Evolutionary conservation across 805 yeast species (phyloP).

Genomic region (Candida odintsovae): DNA sequence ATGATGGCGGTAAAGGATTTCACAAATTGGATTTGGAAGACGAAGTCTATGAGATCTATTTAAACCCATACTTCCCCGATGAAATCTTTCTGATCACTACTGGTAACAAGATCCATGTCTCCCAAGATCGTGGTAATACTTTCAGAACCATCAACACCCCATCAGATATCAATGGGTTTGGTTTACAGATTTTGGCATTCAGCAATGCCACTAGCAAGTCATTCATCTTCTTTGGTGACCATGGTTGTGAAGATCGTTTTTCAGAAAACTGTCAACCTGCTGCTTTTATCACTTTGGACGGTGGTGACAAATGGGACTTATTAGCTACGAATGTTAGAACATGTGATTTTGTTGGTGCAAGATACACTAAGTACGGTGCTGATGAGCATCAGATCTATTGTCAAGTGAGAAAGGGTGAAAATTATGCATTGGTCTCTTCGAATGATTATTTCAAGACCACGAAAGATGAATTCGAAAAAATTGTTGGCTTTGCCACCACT

Average conservation of each 20-base stretch:
- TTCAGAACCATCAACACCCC: slow-evolving; percentile 34
- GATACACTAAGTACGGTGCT: slow-evolving; percentile 33
- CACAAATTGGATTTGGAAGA: slow-evolving; percentile 19
- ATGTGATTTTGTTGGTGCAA: slow-evolving; percentile 62
- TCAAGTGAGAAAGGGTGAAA: slow-evolving; percentile 34
- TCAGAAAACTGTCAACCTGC: slow-evolving; percentile 40
- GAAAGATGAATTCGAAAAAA: slow-evolving; percentile 43
- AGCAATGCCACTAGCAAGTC: slow-evolving; percentile 44
- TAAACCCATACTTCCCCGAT: slow-evolving; percentile 55
- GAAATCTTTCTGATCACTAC: slow-evolving; percentile 25
- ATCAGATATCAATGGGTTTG: slow-evolving; percentile 40
- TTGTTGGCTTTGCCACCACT: slow-evolving; percentile 70
- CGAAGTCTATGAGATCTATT: slow-evolving; percentile 41
- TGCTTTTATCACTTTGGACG: slow-evolving; percentile 59
- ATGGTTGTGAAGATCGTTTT: slow-evolving; percentile 37
- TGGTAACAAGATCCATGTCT: slow-evolving; percentile 36
- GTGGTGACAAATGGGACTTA: slow-evolving; percentile 55
- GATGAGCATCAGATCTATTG: slow-evolving; percentile 58
- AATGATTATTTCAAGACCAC: slow-evolving; percentile 21
- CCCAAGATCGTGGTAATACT: slow-evolving; percentile 58
- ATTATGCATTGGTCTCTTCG: slow-evolving; percentile 25
- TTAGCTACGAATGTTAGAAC: slow-evolving; percentile 43
- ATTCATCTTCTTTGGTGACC: slow-evolving; percentile 65
- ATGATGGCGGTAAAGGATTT: slow-evolving; percentile 33
- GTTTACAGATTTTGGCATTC: slow-evolving; percentile 51